These are phyloP conservation scores for Globisporangium takayamanum DNA, from an alignment of 352 stramenopile species.

Conservation along the genomic window DNA sequence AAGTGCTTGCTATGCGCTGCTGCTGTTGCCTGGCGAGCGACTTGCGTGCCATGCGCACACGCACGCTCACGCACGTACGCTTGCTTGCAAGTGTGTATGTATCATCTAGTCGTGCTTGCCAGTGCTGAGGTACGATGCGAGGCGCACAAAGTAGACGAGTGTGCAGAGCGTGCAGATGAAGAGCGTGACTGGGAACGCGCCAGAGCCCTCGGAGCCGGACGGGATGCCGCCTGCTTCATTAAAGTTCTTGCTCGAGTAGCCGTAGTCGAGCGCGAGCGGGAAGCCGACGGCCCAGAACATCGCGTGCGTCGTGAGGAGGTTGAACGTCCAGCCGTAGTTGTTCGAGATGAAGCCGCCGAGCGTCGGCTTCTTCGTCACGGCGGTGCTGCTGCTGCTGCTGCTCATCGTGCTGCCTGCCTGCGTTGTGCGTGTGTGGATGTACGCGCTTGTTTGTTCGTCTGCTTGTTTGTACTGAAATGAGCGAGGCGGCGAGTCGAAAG, in stretches of 20 bases:
- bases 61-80: too few relatives aligned
- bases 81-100: neutral
- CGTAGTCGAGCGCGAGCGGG: slow-evolving; percentile 66
- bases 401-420: neutral
- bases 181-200: slow-evolving; percentile 75
- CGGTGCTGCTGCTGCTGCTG: slow-evolving; percentile 1
- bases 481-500: too few relatives aligned
- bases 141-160: slow-evolving; percentile 45
- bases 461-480: too few relatives aligned
- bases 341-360: slow-evolving; percentile 53
- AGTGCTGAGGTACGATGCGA: slow-evolving; percentile 50
- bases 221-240: slow-evolving; percentile 69
- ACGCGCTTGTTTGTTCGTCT: neutral
- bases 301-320: slow-evolving; percentile 70
- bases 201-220: slow-evolving; percentile 67
- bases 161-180: slow-evolving; percentile 74
- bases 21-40: neutral
- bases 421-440: neutral
- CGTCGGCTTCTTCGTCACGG: slow-evolving; percentile 20
- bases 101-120: slow-evolving; percentile 21
- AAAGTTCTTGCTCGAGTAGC: slow-evolving; percentile 75
- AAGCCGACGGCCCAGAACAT: slow-evolving; percentile 83
- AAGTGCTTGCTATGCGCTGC: neutral
- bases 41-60: too few relatives aligned
- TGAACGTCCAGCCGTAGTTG: slow-evolving; percentile 85